A percentile compares a stretch with the other conserved stretches of the same genome.
These are phyloP conservation scores for Micractinium sp. DNA, from an alignment of 139 green algal genomes.

Conservation along the genomic window DNA sequence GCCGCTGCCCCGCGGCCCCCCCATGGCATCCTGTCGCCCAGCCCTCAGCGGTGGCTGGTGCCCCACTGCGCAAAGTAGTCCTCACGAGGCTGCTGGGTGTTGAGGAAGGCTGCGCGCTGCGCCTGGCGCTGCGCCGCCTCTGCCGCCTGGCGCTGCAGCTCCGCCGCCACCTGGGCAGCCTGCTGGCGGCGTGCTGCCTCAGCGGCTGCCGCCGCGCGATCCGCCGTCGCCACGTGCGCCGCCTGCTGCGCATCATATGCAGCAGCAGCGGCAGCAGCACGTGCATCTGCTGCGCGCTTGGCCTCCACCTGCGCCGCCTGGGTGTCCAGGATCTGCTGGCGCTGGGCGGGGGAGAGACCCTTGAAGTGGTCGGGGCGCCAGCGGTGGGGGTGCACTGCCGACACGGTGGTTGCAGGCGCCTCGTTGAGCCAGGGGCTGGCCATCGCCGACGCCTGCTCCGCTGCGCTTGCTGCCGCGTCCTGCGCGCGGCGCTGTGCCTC, in stretches of 20 bases:
- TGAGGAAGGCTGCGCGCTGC: background rate
- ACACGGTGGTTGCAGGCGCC: background rate
- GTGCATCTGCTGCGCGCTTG: background rate
- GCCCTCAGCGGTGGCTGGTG: constrained; percentile 35
- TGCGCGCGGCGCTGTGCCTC: background rate
- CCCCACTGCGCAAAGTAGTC: constrained; percentile 42
- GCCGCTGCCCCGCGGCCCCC: background rate
- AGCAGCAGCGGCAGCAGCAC: background rate
- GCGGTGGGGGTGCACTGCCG: background rate
- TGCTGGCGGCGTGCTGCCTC: background rate
- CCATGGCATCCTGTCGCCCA: background rate
- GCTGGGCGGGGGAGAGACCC: background rate
- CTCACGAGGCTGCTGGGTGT: background rate
- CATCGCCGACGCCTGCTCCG: constrained; percentile 11
- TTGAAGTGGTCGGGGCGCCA: constrained; percentile 36
- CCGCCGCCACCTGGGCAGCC: background rate
- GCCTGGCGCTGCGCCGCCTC: constrained; percentile 6
- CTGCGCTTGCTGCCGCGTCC: background rate
- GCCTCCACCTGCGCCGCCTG: constrained; percentile 20
- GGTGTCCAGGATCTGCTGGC: background rate
- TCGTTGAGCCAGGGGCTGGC: constrained; percentile 31
- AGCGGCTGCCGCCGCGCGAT: background rate
- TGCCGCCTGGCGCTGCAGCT: constrained; percentile 15
- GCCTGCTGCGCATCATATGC: background rate
- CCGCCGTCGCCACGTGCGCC: background rate